Conservation (phyloP, 2,329 filamentous ascomycete species). For the Monilinia polystroma region DNA sequence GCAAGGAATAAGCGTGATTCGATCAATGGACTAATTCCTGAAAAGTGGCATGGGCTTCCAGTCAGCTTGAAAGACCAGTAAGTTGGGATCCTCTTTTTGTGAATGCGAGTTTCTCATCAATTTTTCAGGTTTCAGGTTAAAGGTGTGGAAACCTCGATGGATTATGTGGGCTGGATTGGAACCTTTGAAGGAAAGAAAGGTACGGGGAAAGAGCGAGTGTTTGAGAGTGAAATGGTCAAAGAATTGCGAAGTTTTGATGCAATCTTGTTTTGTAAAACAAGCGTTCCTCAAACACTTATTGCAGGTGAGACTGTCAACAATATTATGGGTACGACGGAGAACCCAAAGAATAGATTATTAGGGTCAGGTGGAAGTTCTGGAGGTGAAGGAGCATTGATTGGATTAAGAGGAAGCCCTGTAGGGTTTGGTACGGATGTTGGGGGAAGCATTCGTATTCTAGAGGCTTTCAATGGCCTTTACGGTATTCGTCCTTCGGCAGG, state of each 20-base stretch:
- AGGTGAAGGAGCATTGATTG: slow-evolving; percentile 41
- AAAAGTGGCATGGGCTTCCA: slow-evolving; percentile 53
- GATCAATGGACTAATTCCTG: slow-evolving; percentile 54
- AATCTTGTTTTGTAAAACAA: slow-evolving; percentile 45
- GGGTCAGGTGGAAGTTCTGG: slow-evolving; percentile 38
- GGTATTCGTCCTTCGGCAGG: slow-evolving; percentile 43
- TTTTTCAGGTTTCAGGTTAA: slow-evolving; percentile 35
- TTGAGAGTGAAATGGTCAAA: slow-evolving; percentile 51
- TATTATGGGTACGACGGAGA: slow-evolving; percentile 44
- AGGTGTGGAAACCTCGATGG: slow-evolving; percentile 48
- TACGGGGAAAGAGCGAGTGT: slow-evolving; percentile 50
- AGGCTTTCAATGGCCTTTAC: slow-evolving; percentile 44
- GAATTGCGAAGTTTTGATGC: slow-evolving; percentile 44
- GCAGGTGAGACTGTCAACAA: slow-evolving; percentile 46
- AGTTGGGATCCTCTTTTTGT: background rate
- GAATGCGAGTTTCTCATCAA: background rate
- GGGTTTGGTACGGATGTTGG: slow-evolving; percentile 41
- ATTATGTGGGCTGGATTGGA: slow-evolving; percentile 64
- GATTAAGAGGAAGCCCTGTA: slow-evolving; percentile 37
- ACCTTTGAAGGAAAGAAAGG: slow-evolving; percentile 56
- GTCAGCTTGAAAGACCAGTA: slow-evolving; percentile 44
- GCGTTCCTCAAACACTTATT: slow-evolving; percentile 44
- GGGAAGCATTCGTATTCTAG: slow-evolving; percentile 41
- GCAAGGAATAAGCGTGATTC: slow-evolving; percentile 55
- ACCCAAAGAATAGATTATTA: slow-evolving; percentile 38